Evolutionary conservation across 345 rosid species (phyloP).

Genomic region (Sonneratia alba): DNA sequence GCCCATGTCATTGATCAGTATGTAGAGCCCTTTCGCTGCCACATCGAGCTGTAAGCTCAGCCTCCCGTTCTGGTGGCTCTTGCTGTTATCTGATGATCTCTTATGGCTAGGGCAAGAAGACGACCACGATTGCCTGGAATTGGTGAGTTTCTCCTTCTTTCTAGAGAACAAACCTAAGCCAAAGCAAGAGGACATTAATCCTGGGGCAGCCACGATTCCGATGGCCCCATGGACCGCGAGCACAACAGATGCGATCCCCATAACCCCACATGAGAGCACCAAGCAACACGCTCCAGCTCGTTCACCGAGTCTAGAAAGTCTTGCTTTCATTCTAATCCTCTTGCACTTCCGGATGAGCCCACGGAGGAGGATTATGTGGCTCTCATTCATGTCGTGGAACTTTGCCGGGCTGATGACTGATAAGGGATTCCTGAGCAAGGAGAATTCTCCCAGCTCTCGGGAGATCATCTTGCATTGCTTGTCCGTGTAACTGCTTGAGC

Average conservation of each 20-base stretch:
- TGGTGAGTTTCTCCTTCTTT: neutral
- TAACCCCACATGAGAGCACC: constrained; percentile 29
- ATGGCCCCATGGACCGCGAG: constrained; percentile 56
- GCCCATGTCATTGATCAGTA: constrained; percentile 67
- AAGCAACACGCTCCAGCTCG: constrained; percentile 35
- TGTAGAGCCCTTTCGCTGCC: constrained; percentile 67
- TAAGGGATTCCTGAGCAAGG: constrained; percentile 45
- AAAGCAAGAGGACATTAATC: constrained; percentile 27
- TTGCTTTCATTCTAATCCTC: constrained; percentile 37
- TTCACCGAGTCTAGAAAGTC: constrained; percentile 28
- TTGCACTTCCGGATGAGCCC: constrained; percentile 38
- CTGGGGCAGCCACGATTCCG: constrained; percentile 55
- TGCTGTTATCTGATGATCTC: neutral
- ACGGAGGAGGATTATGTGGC: constrained; percentile 30
- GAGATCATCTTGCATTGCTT: constrained; percentile 15
- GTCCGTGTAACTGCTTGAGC: constrained; percentile 8
- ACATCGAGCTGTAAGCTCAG: constrained; percentile 48
- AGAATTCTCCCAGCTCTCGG: constrained; percentile 45
- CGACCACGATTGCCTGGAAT: neutral
- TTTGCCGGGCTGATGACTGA: constrained; percentile 22
- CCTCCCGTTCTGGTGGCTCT: constrained; percentile 10
- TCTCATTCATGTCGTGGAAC: constrained; percentile 32
- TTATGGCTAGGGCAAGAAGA: neutral
- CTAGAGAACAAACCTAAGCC: constrained; percentile 5
- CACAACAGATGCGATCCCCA: constrained; percentile 33